A percentile compares a stretch with the other conserved stretches of the same genome.
These are phyloP conservation scores for Plasmodium fragile DNA, from an alignment of 169 alveolate genomes.

Conservation along the genomic window DNA sequence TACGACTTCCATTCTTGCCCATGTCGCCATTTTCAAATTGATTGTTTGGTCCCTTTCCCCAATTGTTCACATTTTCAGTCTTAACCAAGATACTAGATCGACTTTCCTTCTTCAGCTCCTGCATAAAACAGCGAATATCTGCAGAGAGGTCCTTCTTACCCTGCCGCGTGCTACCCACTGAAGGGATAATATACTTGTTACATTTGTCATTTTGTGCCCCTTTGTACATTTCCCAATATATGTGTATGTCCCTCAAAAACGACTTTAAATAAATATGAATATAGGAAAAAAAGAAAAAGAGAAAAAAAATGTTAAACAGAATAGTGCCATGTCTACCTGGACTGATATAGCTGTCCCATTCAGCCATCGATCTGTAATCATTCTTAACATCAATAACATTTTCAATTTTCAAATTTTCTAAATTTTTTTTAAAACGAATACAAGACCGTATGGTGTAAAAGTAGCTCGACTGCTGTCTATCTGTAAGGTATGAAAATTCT, in stretches of 20 bases:
- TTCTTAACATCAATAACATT: conserved; percentile 24
- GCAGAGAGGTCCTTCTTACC: not conserved
- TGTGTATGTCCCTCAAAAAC: conserved; percentile 12
- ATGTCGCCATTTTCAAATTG: not conserved
- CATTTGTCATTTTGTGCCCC: not conserved
- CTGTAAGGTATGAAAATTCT: conserved; percentile 35
- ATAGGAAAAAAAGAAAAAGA: conserved; percentile 57
- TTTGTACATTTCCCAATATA: conserved; percentile 1
- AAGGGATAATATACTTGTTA: not conserved
- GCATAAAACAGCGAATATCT: not conserved
- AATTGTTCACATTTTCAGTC: not conserved
- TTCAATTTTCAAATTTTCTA: conserved; percentile 47
- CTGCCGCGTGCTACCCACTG: not conserved
- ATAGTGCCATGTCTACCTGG: conserved; percentile 73
- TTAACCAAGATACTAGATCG: not conserved
- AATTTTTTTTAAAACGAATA: conserved; percentile 66
- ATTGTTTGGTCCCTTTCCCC: not conserved
- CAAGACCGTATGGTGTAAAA: conserved; percentile 47
- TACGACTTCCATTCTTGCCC: not conserved
- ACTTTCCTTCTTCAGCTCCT: not conserved
- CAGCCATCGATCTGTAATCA: conserved; percentile 60
- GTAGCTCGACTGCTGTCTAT: conserved; percentile 10
- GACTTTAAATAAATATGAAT: conserved; percentile 54
- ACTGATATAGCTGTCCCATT: conserved; percentile 70
- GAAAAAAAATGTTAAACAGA: conserved; percentile 62